Evolutionary conservation across 73 alveolate genomes (phyloP), one percentile per base, ranked within the genome.

Genomic region (Paramecium bursaria): DNA sequence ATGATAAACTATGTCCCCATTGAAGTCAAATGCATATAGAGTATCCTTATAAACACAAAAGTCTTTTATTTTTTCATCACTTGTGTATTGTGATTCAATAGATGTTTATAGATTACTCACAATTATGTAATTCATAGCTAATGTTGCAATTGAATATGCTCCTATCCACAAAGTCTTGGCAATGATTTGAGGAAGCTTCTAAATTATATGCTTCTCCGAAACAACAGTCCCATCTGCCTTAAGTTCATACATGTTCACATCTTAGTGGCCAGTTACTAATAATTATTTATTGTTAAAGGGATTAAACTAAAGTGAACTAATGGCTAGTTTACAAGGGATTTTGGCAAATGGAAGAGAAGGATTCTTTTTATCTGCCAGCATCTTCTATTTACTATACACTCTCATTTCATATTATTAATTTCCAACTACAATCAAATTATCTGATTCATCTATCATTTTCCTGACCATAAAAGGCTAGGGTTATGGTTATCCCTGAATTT

Each of bases 371-470:
- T 67, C 82, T 31, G 50, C 6, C 17, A 67, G 35, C 7, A 30
- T 21, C 44, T 67, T 67, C 4, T 10, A 11, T 35, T 67, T 67
- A 15, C 44, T 33, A 11, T 39, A 67, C 7, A 67, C 14, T 19
- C 44, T 67, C 30, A 67, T 42, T 35, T 67, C 82, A 42, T 47
- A 39, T 13, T 67, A 7, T 7, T 5, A 21, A 42, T 25, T 44
- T 15, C 13, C 82, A 7, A 67, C 39, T 17, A 57, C 82, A 39
- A 67, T 42, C 33, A 35, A 21, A 15, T 27, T 27, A 17, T 67
- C 82, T 15, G 50, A 53, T 67, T 67, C 82, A 42, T 67, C 82
- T 2, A 67, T 67, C 2, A 67, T 26, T 22, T 19, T 67, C 44
- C 82, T 67, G 19, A 67, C 44, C 33, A 30, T 7, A 30, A 57